Evolutionary conservation across 805 yeast species (phyloP).

Genomic region (Saccharomycopsis fermentans): DNA sequence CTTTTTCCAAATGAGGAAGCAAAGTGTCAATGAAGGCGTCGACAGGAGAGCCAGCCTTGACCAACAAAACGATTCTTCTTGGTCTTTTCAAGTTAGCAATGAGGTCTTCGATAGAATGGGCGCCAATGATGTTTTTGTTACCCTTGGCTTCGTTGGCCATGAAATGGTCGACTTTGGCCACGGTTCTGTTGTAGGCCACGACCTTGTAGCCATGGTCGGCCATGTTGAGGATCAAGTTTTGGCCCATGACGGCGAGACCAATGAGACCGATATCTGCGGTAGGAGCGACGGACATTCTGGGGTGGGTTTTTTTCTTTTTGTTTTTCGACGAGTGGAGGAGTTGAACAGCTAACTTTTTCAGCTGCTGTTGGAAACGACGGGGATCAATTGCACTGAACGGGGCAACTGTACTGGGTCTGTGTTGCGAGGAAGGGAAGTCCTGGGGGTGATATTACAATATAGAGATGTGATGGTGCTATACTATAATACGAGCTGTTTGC

Average conservation of each 20-base stretch:
- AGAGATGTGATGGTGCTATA: too few relatives aligned
- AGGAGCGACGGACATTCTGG: neutral
- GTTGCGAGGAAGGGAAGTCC: too few relatives aligned
- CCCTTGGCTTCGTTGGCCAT: constrained; percentile 94
- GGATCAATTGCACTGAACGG: too few relatives aligned
- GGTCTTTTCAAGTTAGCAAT: constrained; percentile 88
- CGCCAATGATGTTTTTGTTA: constrained; percentile 82
- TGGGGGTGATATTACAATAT: too few relatives aligned
- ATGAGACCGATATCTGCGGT: constrained; percentile 93
- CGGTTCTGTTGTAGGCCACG: constrained; percentile 97
- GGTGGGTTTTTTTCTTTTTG: too few relatives aligned
- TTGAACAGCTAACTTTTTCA: too few relatives aligned
- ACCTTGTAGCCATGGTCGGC: constrained; percentile 95
- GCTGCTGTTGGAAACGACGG: too few relatives aligned
- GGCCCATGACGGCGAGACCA: constrained; percentile 99
- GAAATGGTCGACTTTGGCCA: constrained; percentile 89
- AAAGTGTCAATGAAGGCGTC: constrained; percentile 84
- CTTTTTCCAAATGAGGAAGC: constrained; percentile 85
- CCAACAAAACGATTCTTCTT: constrained; percentile 87
- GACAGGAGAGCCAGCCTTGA: constrained; percentile 94
- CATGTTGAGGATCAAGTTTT: constrained; percentile 91
- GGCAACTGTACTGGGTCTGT: too few relatives aligned
- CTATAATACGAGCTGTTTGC: too few relatives aligned
- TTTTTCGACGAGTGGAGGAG: too few relatives aligned
- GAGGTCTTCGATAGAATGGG: constrained; percentile 84